Evolutionary conservation across 768 basidiomycete species (phyloP), one percentile per base, ranked within the genome.

Genomic region (Flagelloscypha sp.): DNA sequence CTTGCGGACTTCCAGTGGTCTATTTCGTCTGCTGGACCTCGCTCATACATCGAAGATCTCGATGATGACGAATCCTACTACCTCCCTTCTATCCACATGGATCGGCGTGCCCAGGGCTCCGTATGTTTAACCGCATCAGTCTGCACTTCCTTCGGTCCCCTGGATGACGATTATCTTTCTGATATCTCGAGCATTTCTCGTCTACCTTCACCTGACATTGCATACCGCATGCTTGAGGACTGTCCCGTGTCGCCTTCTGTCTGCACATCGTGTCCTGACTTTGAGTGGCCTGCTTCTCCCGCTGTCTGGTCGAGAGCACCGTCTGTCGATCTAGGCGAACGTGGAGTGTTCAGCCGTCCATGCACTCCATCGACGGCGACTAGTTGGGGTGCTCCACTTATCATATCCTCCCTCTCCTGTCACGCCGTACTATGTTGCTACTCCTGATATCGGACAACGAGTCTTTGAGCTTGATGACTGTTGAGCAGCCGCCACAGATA

Each of bases 1-100:
- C 54, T 79, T 19, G 74, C 74, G 27, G 82, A 84, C 44, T 86
- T 70, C 48, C 49, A 66, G 7, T 86, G 81, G 77, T 82, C 81
- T 7, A 63, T 74, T 17, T 77, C 79, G 6, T 84, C 83, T 6
- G 54, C 56, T 2, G 83, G 84, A n/a, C 84, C 83, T 15, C n/a
- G n/a, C n/a, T n/a, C n/a, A n/a, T n/a, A n/a, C n/a, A n/a, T n/a
- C n/a, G n/a, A n/a, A n/a, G 58, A 57, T 21, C 67, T 66, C 32
- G 54, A 56, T 33, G 63, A 65, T 28, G 52, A 58, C 9, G 51
- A 62, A 21, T 68, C 68, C 3, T 56, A 56, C 40, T 58, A 57
- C 27, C 49, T 65, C 24, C 63, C 62, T 16, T 84, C 80, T 8
- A 56, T 82, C 10, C 74, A 79, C 48, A 46, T 81, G 21, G 74